Evolutionary conservation across 139 green algal genomes (phyloP).

Genomic region (Chlamydomonas sp.): DNA sequence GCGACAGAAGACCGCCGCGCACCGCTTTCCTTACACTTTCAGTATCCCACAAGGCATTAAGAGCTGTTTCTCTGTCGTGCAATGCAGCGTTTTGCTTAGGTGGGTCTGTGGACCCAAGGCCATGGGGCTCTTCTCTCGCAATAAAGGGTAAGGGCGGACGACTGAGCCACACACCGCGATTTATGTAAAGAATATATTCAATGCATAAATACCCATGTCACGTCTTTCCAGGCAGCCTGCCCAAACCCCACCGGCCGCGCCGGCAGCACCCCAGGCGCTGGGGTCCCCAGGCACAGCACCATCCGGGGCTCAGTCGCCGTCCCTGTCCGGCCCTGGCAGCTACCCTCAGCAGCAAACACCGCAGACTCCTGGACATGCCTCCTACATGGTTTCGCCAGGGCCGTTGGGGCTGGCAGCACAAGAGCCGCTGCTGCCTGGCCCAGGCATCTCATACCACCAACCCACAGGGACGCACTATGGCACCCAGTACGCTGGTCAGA

Average conservation of each 20-base stretch:
- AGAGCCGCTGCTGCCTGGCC: not conserved
- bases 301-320: too few relatives aligned
- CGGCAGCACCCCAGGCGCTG: not conserved
- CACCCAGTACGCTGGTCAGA: too few relatives aligned
- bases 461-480: not conserved
- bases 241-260: not conserved
- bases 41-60: too few relatives aligned
- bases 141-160: not conserved
- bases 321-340: not conserved
- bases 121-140: constrained; percentile 23
- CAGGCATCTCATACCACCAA: constrained; percentile 20
- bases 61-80: not conserved
- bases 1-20: too few relatives aligned
- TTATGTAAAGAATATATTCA: too few relatives aligned
- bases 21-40: too few relatives aligned
- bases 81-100: not conserved
- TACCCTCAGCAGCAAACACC: too few relatives aligned
- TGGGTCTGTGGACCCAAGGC: too few relatives aligned
- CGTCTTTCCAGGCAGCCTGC: not conserved
- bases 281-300: too few relatives aligned
- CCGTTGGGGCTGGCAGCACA: too few relatives aligned
- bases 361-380: not conserved
- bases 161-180: too few relatives aligned
- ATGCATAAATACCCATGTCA: not conserved
- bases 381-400: not conserved